Percentiles rank a stretch among this genome's conserved stretches.
These are phyloP conservation scores for Komagataella phaffii DNA, from an alignment of 805 yeast genomes.

Conservation along the genomic window DNA sequence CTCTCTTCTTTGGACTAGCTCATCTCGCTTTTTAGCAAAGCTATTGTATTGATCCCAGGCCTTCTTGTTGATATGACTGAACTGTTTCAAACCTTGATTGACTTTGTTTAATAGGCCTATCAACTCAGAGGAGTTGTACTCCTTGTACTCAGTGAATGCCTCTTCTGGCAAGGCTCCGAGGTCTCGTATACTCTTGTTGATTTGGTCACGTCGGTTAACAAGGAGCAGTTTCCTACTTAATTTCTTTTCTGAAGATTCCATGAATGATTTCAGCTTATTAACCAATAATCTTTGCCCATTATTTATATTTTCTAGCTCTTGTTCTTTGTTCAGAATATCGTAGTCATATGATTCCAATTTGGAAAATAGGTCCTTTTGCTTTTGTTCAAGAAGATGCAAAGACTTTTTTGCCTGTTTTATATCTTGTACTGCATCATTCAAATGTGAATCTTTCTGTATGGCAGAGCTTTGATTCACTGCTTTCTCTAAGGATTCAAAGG, in stretches of 20 bases:
- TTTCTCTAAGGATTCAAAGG: slow-evolving; percentile 8
- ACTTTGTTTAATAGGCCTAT: slow-evolving; percentile 37
- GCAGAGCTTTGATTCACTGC: neutral
- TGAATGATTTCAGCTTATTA: slow-evolving; percentile 43
- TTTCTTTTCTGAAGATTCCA: slow-evolving; percentile 50
- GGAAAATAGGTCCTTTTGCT: slow-evolving; percentile 10
- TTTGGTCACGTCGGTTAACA: slow-evolving; percentile 50
- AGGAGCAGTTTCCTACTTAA: slow-evolving; percentile 51
- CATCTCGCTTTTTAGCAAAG: slow-evolving; percentile 62
- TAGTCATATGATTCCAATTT: slow-evolving; percentile 16
- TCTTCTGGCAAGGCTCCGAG: slow-evolving; percentile 87
- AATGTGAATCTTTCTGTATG: neutral
- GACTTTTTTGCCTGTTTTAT: slow-evolving; percentile 6
- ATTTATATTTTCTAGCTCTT: slow-evolving; percentile 34
- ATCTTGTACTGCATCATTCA: neutral
- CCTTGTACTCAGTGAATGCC: slow-evolving; percentile 41
- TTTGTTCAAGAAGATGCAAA: slow-evolving; percentile 7
- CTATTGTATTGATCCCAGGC: slow-evolving; percentile 75
- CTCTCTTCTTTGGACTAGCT: slow-evolving; percentile 45
- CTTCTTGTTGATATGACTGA: slow-evolving; percentile 73
- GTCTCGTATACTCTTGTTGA: slow-evolving; percentile 62
- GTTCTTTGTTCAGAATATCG: slow-evolving; percentile 19
- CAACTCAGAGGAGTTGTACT: slow-evolving; percentile 35
- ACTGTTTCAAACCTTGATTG: slow-evolving; percentile 44
- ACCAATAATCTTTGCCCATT: slow-evolving; percentile 41